These are phyloP conservation scores for Naganishia vaughanmartiniae DNA, from an alignment of 768 basidiomycete species.

Conservation along the genomic window DNA sequence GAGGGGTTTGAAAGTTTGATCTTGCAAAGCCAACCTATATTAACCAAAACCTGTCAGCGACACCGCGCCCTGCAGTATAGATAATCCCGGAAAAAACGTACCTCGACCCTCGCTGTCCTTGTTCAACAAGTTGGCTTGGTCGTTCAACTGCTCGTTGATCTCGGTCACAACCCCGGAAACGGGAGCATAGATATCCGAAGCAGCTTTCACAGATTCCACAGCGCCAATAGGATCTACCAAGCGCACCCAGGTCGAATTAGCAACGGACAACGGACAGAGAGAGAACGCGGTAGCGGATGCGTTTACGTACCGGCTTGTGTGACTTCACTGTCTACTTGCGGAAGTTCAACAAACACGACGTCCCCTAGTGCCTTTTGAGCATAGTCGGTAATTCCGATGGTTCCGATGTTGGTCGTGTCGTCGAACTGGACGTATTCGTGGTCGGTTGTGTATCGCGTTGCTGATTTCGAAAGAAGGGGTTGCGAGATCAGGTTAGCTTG, in stretches of 20 bases:
- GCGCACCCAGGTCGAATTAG: conserved; percentile 11
- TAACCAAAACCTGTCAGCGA: not conserved
- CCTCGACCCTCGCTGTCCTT: conserved; percentile 80
- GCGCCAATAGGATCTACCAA: conserved; percentile 75
- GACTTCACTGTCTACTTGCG: conserved; percentile 63
- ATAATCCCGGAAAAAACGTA: conserved; percentile 44
- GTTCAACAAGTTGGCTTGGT: conserved; percentile 77
- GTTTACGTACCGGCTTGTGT: conserved; percentile 75
- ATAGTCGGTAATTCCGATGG: conserved; percentile 82
- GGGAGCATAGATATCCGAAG: conserved; percentile 94
- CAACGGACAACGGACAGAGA: conserved; percentile 28
- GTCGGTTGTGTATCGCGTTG: conserved; percentile 75
- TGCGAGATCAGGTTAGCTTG: not conserved
- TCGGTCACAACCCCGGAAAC: conserved; percentile 77
- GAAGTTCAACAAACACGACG: conserved; percentile 94
- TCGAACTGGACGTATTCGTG: conserved; percentile 86
- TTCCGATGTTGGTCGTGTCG: conserved; percentile 70
- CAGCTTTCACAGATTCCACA: conserved; percentile 94
- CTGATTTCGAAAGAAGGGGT: conserved; percentile 52
- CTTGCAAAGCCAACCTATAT: conserved; percentile 91
- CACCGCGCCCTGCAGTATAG: not conserved
- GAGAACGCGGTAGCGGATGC: conserved; percentile 18
- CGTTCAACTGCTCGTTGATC: conserved; percentile 69
- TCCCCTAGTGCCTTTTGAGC: conserved; percentile 90
- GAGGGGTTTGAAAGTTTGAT: conserved; percentile 72